Evolutionary conservation across 139 green algal species (phyloP), one percentile per base, ranked within the genome.

Genomic region (Coelastrella sp.): DNA sequence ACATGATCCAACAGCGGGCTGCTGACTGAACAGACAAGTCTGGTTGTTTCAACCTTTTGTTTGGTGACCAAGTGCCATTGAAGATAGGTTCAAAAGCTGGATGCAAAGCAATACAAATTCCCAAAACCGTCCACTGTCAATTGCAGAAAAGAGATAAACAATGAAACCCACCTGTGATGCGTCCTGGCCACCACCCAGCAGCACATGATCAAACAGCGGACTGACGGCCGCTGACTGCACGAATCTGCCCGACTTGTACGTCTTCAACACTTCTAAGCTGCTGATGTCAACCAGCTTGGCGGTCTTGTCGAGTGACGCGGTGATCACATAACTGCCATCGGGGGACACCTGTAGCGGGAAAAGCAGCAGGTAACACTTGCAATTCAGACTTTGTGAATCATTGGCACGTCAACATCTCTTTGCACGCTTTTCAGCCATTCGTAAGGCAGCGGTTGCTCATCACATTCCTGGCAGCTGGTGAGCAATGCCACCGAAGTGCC

Each of bases 1-100:
- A 98, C 96, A 92, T 99, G 97, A 89, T 99, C 97, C 79, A 96
- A 95, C 68, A 99, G 93, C 13, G 98, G 98, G 3, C 96, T 99
- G 56, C 99, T 95, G 60, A 95, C 97, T 14, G 96, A 47, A 47
- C 32, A 47, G 32, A 47, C 32, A 47, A 47, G 32, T 47, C 32
- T 47, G 32, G 32, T 47, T 47, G 32, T 47, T 47, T 47, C 32
- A 47, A 47, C 32, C 32, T 47, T 47, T 47, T 1, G 32, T 47
- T 47, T 47, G 32, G 32, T 47, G 1, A 47, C 32, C 32, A 47
- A 47, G 32, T 47, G 32, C 32, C 32, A 47, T 4, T 20, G 16
- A 11, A 71, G 64, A 71, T 68, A 71, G 16, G 16, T 14, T 14
- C 13, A 71, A 71, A 71, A 71, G 3, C 11, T 20, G 16, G 64